These are phyloP conservation scores for Chaetomiaceae sp. DNA, from an alignment of 2,329 filamentous ascomycete species.

Conservation along the genomic window DNA sequence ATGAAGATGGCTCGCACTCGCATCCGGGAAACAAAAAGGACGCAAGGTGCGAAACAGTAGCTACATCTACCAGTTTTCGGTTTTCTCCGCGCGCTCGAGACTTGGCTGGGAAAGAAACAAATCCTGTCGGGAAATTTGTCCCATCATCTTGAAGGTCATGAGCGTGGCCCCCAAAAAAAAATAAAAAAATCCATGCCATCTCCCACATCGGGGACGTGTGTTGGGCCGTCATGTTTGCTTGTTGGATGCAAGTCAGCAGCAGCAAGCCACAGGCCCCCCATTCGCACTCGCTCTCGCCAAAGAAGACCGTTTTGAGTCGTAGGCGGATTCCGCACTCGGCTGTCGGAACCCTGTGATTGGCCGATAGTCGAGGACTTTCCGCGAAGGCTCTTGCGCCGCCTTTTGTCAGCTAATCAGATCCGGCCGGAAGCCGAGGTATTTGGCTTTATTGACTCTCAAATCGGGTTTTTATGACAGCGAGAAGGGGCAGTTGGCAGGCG, in stretches of 20 bases:
- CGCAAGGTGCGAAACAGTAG: too few species aligned
- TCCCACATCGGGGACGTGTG: not conserved
- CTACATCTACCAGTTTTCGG: too few species aligned
- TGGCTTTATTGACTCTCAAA: not conserved
- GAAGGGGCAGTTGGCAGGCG: not conserved
- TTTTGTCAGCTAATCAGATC: not conserved
- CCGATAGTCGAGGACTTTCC: too few species aligned
- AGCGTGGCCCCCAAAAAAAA: too few species aligned
- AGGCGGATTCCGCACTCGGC: not conserved
- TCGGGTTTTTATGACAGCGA: not conserved
- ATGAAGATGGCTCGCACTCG: too few species aligned
- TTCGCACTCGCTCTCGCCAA: slow-evolving; percentile 14
- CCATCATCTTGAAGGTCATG: not conserved
- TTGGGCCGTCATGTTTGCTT: not conserved
- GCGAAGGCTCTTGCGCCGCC: not conserved
- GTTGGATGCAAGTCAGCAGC: not conserved
- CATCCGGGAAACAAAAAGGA: too few species aligned
- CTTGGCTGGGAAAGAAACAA: too few species aligned
- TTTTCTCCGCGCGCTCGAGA: too few species aligned
- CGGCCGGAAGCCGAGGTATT: not conserved
- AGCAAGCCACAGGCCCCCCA: not conserved
- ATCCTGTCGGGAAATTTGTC: too few species aligned
- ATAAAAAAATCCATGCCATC: too few species aligned
- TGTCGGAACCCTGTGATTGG: not conserved
- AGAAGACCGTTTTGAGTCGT: not conserved